Base-by-base conservation (phyloP, 2,329 filamentous ascomycete genomes). In the Trichoderma simmonsii region DNA sequence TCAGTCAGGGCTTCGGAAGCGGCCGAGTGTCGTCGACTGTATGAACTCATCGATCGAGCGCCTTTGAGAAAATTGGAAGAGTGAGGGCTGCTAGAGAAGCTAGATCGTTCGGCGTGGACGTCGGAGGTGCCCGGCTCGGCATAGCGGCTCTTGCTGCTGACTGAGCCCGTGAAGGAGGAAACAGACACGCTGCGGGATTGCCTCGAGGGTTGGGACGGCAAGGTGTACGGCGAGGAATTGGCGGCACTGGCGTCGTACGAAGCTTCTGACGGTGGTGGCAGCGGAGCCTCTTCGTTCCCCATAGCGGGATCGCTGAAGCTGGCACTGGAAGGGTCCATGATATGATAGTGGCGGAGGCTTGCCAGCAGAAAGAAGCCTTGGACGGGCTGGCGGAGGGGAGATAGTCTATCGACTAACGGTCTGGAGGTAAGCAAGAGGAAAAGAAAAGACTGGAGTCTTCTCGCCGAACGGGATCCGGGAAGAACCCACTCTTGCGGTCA, bases 81-180 rank as follows among this genome's bases (percentile, higher is more conserved):
- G 71, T 89, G 86, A 51, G 90, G 89, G 71, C 76, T 73, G 70
- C 92, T 91, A 75, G 88, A 91, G 73, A 91, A 84, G 79, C 85
- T 91, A 71, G 89, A 85, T 77, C 86, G 85, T 72, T 89, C 88
- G 74, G 87, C 85, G 79, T 88, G 85, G 74, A 85, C 84, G 71
- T 86, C 85, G 73, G 86, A 87, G 34, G 86, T 87, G 74, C 88
- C 87, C 39, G 90, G 85, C 77, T 92, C 89, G 71, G 86, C 86
- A 79, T 88, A 85, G 70, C 86, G 84, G 75, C 86, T 85, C 80
- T 86, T 86, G 75, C 80, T 81, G 73, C 79, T 75, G 70, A 80
- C 72, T 43, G 77, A 78, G 68, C 76, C 78, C 71, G 75, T 73
- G 63, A 78, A 78, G 34, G 85, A 82, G 68, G 85, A 83, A 73